Base-by-base conservation (phyloP, 1,284 basidiomycete genomes). In the Ceratobasidium sp. region DNA sequence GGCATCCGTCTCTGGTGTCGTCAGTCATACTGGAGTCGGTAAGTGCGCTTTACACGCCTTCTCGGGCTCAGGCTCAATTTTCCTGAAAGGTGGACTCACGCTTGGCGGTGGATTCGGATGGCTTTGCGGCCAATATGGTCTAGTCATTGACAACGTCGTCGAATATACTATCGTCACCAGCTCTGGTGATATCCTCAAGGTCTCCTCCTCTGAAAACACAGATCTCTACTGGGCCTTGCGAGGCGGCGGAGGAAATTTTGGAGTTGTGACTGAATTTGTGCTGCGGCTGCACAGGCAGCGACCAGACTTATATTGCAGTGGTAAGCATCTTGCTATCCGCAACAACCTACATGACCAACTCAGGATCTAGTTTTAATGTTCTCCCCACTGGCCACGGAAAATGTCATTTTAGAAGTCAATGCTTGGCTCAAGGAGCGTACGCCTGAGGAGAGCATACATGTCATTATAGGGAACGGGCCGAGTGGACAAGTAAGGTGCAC, bases 241-340 rank as follows among this genome's bases (percentile, higher is more conserved):
- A 23, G 65, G 46, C 21, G 74, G 74, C 14, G 72, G 74, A 48
- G 46, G 62, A 10, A 74, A 75, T 53, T 75, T 75, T 61, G 74
- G 74, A 5, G 72, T 72, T 1, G 69, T 72, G 21, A 72, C 62
- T 30, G 74, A 75, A 32, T 62, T 75, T 36, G 72, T 69, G 3
- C 21, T 73, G 10, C 16, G 30, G n/a, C 39, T 75, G 16, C 72
- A 73, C 26, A 18, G 45, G 1, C 74, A 75, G 34, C 50, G 69
- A 32, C 59, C 55, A n/a, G 72, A 72, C 34, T 39, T 71, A 18
- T 73, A 73, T 30, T 10, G 23, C 18, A 18, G 23, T 28, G n/a
- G 71, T 74, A 45, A 72, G 73, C 64, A n/a, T 16, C 10, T 14
- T 1, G 14, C 30, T 16, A 30, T 60, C 16, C 12, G 10, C 3